Percentiles rank a stretch among this genome's conserved stretches.
phyloP scores from a whole-genome alignment of 345 rosid species.

The Salix arbutifolia region DNA sequence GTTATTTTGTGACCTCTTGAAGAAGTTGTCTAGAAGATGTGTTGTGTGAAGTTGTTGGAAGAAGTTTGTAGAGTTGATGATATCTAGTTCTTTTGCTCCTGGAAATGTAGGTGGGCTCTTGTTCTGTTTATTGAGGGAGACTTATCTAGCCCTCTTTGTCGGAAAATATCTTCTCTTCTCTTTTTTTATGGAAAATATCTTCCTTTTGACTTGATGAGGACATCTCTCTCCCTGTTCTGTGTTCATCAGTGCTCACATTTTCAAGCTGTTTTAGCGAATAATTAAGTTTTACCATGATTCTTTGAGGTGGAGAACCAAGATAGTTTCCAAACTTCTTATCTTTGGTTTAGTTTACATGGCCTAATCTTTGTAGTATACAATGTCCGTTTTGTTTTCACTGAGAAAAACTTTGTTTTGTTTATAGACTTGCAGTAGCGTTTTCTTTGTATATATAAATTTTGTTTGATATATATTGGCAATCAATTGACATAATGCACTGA shows the following conservation, averaged over 20 bases:
- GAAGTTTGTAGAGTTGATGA: background rate
- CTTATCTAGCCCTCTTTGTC: background rate
- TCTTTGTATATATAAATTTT: no score
- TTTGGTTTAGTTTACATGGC: background rate
- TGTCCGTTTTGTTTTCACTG: no score
- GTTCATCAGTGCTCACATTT: background rate
- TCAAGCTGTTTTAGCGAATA: background rate
- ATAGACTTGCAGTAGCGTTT: no score
- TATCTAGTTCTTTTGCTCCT: background rate
- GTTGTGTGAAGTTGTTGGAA: background rate
- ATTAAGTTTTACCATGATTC: background rate
- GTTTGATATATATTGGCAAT: no score
- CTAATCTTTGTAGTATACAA: background rate
- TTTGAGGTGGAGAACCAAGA: background rate
- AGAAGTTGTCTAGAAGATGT: background rate
- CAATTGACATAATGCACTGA: no score
- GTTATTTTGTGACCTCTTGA: no score
- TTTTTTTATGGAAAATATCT: background rate
- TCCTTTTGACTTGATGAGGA: background rate
- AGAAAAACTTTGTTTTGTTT: no score
- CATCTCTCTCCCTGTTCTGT: background rate
- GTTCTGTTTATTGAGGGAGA: background rate
- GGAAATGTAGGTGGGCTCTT: background rate
- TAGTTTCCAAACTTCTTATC: background rate
- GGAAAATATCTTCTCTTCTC: background rate